A percentile compares a stretch with the other conserved stretches of the same genome.
phyloP scores from a whole-genome alignment of 805 yeast genomes.

The Groenewaldozyma tartarivorans region DNA sequence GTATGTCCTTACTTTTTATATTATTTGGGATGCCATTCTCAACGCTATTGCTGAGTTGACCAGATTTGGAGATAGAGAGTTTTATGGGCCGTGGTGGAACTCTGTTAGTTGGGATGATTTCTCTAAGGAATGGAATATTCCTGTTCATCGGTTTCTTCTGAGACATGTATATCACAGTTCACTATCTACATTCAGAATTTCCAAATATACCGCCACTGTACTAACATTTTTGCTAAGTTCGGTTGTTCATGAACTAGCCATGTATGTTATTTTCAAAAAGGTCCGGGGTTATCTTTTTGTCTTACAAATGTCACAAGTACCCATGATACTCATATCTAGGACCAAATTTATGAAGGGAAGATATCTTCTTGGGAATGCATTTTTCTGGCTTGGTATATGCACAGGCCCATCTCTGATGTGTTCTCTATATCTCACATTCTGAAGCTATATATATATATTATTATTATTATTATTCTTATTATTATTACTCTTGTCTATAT shows the following conservation, averaged over 20 bases:
- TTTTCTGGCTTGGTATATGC: conserved; percentile 89
- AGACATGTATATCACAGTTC: conserved; percentile 93
- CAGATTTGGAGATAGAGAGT: conserved; percentile 78
- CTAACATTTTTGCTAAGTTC: conserved; percentile 56
- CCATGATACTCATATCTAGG: conserved; percentile 57
- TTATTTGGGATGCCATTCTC: conserved; percentile 92
- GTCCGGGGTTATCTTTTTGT: conserved; percentile 70
- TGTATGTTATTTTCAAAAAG: conserved; percentile 77
- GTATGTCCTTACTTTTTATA: conserved; percentile 70
- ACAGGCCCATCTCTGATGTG: conserved; percentile 86
- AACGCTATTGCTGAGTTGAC: conserved; percentile 87
- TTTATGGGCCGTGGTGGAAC: conserved; percentile 98
- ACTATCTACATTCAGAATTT: conserved; percentile 61
- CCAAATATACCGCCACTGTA: conserved; percentile 60
- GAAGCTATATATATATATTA: conserved; percentile 6
- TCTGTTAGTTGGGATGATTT: conserved; percentile 89
- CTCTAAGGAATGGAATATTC: conserved; percentile 88
- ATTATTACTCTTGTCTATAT: neutral
- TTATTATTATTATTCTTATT: neutral
- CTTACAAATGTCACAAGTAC: conserved; percentile 83
- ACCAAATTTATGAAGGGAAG: conserved; percentile 39
- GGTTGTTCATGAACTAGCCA: conserved; percentile 79
- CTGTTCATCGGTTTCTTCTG: conserved; percentile 80
- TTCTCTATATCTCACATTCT: conserved; percentile 71
- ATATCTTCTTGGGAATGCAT: conserved; percentile 60